A percentile compares a stretch with the other conserved stretches of the same genome.
Conservation (phyloP, 495 filamentous ascomycete genomes). For the Podospora conica region DNA sequence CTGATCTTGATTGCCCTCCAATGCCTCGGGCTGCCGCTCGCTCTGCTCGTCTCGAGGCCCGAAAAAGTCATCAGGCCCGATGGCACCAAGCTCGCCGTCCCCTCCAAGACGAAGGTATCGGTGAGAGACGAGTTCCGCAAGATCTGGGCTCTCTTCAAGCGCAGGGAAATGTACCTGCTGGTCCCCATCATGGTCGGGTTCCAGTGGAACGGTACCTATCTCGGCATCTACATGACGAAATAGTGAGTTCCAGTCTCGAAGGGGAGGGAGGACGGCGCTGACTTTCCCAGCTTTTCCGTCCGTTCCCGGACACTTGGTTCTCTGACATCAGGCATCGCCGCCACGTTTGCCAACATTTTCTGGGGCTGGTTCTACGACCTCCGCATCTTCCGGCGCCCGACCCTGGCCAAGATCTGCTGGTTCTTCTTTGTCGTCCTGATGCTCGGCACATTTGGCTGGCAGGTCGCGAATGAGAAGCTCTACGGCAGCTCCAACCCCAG, state of each 20-base stretch:
- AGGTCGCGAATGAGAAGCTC: conserved; percentile 34
- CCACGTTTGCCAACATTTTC: conserved; percentile 42
- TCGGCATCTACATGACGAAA: conserved; percentile 53
- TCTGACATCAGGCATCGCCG: conserved; percentile 42
- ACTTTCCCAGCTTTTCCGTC: conserved; percentile 40
- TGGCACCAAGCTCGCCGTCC: conserved; percentile 36
- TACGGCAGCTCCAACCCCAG: conserved; percentile 24
- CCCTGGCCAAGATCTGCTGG: conserved; percentile 33
- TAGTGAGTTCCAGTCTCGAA: conserved; percentile 25
- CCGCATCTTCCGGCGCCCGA: conserved; percentile 29
- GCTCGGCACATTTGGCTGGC: conserved; percentile 34
- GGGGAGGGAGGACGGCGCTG: not conserved
- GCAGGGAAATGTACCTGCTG: conserved; percentile 46
- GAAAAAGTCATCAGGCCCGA: conserved; percentile 49
- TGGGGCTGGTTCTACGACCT: conserved; percentile 45
- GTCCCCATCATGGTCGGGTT: conserved; percentile 51
- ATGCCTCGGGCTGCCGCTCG: conserved; percentile 46
- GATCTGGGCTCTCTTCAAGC: conserved; percentile 40
- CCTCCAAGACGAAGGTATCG: conserved; percentile 35
- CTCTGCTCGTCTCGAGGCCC: conserved; percentile 46
- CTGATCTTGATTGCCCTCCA: conserved; percentile 50
- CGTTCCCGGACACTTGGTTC: conserved; percentile 46
- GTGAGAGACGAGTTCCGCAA: conserved; percentile 41
- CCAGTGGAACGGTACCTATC: conserved; percentile 50
- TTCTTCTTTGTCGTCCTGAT: conserved; percentile 28